phyloP scores from a whole-genome alignment of 306 rosid genomes.

The Glycine latifolia region DNA sequence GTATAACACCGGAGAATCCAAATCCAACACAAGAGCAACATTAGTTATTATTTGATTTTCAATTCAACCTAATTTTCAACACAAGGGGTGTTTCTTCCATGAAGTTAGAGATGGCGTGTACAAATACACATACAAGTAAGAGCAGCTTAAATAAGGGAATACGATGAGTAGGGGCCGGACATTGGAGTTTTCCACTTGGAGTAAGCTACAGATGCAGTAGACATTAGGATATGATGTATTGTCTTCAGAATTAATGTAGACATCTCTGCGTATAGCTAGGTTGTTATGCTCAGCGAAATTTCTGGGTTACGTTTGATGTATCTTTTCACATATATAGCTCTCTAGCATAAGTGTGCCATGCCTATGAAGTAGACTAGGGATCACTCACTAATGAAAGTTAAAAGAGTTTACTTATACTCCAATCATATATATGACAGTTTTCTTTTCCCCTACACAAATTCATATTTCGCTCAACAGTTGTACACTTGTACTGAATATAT shows the following conservation, averaged over 20 bases:
- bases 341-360: background rate
- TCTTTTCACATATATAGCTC: slow-evolving; percentile 42
- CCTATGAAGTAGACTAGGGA: slow-evolving; percentile 20
- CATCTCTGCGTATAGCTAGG: slow-evolving; percentile 39
- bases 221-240: slow-evolving; percentile 38
- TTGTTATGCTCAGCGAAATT: slow-evolving; percentile 54
- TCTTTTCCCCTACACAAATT: slow-evolving; percentile 7
- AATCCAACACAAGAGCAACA: background rate
- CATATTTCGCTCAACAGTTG: background rate
- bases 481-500: background rate
- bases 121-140: slow-evolving; percentile 33
- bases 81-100: background rate
- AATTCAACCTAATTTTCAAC: background rate
- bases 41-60: background rate
- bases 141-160: slow-evolving; percentile 44
- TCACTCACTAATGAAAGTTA: background rate
- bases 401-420: background rate
- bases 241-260: slow-evolving; percentile 19
- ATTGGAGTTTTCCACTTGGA: slow-evolving; percentile 50
- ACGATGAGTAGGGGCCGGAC: slow-evolving; percentile 44
- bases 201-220: slow-evolving; percentile 48
- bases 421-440: background rate
- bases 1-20: no score
- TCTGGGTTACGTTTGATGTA: slow-evolving; percentile 49
- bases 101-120: slow-evolving; percentile 44